Evolutionary conservation across 192 early-diverging fungal species (phyloP), one percentile per base, ranked within the genome.

Genomic region (Coemansia sp.): DNA sequence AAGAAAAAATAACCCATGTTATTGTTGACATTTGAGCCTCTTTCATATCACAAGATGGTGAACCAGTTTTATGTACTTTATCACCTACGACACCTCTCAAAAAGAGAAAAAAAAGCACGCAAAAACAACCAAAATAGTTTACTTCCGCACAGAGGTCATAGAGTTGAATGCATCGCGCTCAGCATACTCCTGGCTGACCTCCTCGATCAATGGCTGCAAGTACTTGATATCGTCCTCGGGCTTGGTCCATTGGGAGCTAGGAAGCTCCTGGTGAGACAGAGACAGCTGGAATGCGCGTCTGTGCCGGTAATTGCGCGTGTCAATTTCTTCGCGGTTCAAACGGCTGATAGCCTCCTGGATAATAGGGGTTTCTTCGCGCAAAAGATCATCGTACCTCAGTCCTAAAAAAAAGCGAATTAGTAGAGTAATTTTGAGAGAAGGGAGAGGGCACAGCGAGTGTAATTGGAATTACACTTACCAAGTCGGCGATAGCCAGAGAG

Each of bases 321-420:
- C 84, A 24, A 70, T 66, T 53, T 91, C 92, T 11, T 86, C 58
- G 23, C 85, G 85, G 57, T 87, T 77, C 18, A 98, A 85, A 21
- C 95, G 90, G 67, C 86, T 79, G 45, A 96, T 73, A 4, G 96
- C 95, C 73, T 93, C 92, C 65, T 87, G 79, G 42, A 94, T 88
- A 48, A 94, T 81, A 24, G 86, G 85, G 51, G 82, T 91, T 79
- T 98, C 94, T 46, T 95, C 93, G 33, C 83, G 85, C 77, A 95
- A 83, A 48, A 98, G 77, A 78, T 96, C 96, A 85, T 98, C 96
- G 70, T 90, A 92, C 58, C 86, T 85, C 46, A 98, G 83, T 65
- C 96, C 96, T 79, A 74, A 28, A 3, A 35, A 21, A 59, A n/a
- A 9, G 23, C 11, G 18, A 20, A 38, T 91, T 45, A 31, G 31